A percentile compares a stretch with the other conserved stretches of the same genome.
Evolutionary conservation across 2,329 filamentous ascomycete species (phyloP).

Genomic region (Coniochaeta sp.): DNA sequence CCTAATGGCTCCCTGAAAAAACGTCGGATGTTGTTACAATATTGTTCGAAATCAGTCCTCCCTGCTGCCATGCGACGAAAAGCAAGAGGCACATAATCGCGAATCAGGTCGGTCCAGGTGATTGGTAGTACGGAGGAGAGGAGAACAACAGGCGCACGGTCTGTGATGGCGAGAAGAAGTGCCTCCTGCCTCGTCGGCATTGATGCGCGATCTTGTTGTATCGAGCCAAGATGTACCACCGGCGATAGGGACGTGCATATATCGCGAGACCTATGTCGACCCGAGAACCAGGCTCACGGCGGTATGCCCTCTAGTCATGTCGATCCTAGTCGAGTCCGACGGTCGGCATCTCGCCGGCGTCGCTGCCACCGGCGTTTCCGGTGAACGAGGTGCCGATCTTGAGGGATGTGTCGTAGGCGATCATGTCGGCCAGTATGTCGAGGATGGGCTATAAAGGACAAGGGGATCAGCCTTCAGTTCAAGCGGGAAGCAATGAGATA

Average conservation of each 20-base stretch:
- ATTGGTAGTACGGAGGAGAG: too few species aligned
- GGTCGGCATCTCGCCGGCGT: conserved; percentile 19
- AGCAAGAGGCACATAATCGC: too few species aligned
- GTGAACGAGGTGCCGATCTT: conserved; percentile 39
- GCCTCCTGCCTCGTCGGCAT: too few species aligned
- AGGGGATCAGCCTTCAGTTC: not conserved
- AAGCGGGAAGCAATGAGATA: not conserved
- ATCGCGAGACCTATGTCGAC: not conserved
- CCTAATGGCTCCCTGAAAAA: conserved; percentile 3
- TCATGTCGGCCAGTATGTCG: conserved; percentile 96
- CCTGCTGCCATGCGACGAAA: too few species aligned
- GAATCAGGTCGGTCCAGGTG: too few species aligned
- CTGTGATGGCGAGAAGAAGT: too few species aligned
- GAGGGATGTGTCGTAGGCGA: conserved; percentile 76
- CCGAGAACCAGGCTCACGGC: not conserved
- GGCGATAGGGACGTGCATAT: not conserved
- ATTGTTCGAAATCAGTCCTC: too few species aligned
- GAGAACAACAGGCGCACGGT: too few species aligned
- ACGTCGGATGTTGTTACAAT: not conserved
- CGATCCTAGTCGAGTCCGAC: conserved; percentile 47
- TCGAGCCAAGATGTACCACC: not conserved
- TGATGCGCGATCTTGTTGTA: too few species aligned
- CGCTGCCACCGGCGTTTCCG: conserved; percentile 20
- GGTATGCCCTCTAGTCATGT: conserved; percentile 1
- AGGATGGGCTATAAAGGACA: conserved; percentile 70